Evolutionary conservation across 139 green algal species (phyloP).

Genomic region (Volvox reticuliferus): DNA sequence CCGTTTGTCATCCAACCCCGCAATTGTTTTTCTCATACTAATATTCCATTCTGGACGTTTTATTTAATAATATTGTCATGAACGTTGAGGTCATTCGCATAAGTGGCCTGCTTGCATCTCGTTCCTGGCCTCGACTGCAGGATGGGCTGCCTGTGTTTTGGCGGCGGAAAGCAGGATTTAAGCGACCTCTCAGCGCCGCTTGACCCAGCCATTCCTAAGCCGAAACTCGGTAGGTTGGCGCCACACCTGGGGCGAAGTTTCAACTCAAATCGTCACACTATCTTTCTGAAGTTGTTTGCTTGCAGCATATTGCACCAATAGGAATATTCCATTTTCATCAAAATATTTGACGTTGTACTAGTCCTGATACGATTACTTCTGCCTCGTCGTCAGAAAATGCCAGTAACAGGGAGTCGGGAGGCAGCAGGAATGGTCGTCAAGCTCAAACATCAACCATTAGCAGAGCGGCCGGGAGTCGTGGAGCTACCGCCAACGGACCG

Average conservation of each 20-base stretch:
- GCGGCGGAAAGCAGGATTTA: background rate
- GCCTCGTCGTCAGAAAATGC: background rate
- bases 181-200: conserved; percentile 19
- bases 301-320: too few relatives aligned
- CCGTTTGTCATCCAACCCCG: background rate
- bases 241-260: background rate
- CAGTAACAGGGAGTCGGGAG: background rate
- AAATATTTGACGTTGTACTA: too few relatives aligned
- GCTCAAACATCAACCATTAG: background rate
- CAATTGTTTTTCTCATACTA: background rate
- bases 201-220: conserved; percentile 31
- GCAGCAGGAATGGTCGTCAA: background rate
- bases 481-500: background rate
- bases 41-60: background rate
- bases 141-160: conserved; percentile 37
- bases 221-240: background rate
- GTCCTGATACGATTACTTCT: background rate
- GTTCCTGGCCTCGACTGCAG: background rate
- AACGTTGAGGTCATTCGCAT: background rate
- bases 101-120: background rate
- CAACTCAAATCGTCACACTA: background rate
- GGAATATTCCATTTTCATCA: too few relatives aligned
- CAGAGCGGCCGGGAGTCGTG: background rate
- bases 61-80: background rate
- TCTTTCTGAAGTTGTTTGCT: too few relatives aligned